These are phyloP conservation scores for Saccharum spontaneum DNA, from an alignment of 176 grass and related monocot species.

Conservation along the genomic window DNA sequence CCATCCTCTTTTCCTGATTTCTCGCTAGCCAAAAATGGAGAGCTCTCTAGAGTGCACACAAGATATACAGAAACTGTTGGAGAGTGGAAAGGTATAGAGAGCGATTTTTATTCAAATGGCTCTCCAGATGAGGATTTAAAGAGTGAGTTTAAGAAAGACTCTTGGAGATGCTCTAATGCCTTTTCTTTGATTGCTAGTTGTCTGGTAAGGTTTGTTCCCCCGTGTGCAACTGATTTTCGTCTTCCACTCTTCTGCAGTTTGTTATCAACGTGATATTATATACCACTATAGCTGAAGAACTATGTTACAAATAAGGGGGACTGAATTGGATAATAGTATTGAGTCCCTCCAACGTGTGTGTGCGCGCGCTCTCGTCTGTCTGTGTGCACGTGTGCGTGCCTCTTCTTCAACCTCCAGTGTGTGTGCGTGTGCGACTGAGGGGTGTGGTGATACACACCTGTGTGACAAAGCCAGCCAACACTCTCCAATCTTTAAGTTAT, in stretches of 20 bases:
- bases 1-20: neutral
- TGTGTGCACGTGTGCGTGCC: no score
- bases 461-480: neutral
- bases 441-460: neutral
- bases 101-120: neutral
- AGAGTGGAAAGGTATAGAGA: neutral
- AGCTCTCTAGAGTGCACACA: neutral
- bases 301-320: neutral
- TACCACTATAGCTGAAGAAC: neutral
- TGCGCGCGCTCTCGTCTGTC: no score
- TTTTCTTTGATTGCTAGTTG: conserved; percentile 1
- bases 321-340: neutral
- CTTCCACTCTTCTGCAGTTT: neutral
- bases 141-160: neutral
- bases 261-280: neutral
- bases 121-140: neutral
- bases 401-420: no score
- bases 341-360: neutral
- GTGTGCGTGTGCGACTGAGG: neutral
- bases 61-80: neutral
- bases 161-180: neutral
- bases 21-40: neutral
- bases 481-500: conserved; percentile 15
- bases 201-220: conserved; percentile 7
- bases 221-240: neutral